These are phyloP conservation scores for Pleurotus salmoneostramineus DNA, from an alignment of 768 basidiomycete species.

Conservation along the genomic window DNA sequence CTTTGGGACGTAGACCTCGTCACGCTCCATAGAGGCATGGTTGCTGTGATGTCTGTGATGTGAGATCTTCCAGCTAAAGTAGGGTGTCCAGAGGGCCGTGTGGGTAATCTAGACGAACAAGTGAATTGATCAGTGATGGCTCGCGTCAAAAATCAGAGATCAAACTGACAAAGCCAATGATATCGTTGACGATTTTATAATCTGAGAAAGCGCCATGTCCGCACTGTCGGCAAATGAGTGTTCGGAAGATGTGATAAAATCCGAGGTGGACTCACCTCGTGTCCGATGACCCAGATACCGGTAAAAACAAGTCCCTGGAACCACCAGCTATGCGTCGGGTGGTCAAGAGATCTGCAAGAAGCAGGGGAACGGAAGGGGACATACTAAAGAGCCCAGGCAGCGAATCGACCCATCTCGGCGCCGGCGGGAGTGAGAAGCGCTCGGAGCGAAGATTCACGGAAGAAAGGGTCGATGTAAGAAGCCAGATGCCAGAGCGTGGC, in stretches of 20 bases:
- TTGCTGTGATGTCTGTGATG: constrained; percentile 51
- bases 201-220: constrained; percentile 56
- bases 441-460: constrained; percentile 18
- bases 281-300: constrained; percentile 58
- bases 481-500: constrained; percentile 38
- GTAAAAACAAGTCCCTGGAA: constrained; percentile 58
- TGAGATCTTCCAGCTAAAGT: constrained; percentile 52
- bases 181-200: constrained; percentile 41
- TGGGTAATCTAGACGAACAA: constrained; percentile 31
- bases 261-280: constrained; percentile 33
- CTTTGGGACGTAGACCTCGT: constrained; percentile 60
- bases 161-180: constrained; percentile 42
- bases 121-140: constrained; percentile 5
- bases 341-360: not conserved
- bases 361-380: not conserved
- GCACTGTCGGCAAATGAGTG: constrained; percentile 28
- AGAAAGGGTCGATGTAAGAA: constrained; percentile 39
- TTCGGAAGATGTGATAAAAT: not conserved
- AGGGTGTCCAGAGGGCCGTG: constrained; percentile 47
- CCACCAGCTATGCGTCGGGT: constrained; percentile 42
- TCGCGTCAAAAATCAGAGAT: too few species aligned
- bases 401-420: constrained; percentile 35
- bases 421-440: constrained; percentile 27
- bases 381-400: constrained; percentile 46
- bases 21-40: constrained; percentile 50